Evolutionary conservation across 202 grass and related monocot genomes (phyloP), one percentile per base, ranked within the genome.

Genomic region (Dendrocalamus latiflorus): DNA sequence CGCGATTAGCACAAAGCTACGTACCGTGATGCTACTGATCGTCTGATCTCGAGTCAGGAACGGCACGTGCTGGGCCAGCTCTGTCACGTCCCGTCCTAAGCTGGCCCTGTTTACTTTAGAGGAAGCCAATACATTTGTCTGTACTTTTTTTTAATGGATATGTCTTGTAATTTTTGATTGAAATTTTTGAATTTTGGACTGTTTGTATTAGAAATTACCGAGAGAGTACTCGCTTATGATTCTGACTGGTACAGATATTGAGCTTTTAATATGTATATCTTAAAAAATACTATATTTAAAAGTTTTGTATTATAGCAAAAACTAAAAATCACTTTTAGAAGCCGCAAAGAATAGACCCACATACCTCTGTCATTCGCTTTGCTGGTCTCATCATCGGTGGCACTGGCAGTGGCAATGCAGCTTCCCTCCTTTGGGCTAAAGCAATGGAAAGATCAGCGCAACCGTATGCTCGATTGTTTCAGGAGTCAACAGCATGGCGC

Each of bases 41-140:
- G 34, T 41, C 18, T 26, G 49, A 49, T 25, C 38, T 37, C 9
- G 20, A 20, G 20, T 75, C 77, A 68, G 70, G 39, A 45, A 60
- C n/a, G 21, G 16, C 70, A 75, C 77, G 48, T 80, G 48, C 68
- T 26, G 18, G 61, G 6, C 24, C 47, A 66, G 84, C 77, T 67
- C 41, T 74, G 59, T n/a, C 57, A 41, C 59, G 24, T 72, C 68
- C 17, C 24, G 24, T 28, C 57, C 11, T 6, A 55, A 25, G 25
- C 44, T 12, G 44, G 69, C 48, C 22, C 43, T 72, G 45, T 30
- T 8, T 33, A 10, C 17, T 48, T 25, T 22, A 57, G 21, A 45
- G 9, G 17, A 11, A 30, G 38, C n/a, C 77, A 38, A 74, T 17
- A 13, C 45, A n/a, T n/a, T n/a, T n/a, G n/a, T n/a, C n/a, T n/a